A percentile compares a stretch with the other conserved stretches of the same genome.
phyloP scores from a whole-genome alignment of 148 eudicot species.

The Spergularia bocconei region DNA sequence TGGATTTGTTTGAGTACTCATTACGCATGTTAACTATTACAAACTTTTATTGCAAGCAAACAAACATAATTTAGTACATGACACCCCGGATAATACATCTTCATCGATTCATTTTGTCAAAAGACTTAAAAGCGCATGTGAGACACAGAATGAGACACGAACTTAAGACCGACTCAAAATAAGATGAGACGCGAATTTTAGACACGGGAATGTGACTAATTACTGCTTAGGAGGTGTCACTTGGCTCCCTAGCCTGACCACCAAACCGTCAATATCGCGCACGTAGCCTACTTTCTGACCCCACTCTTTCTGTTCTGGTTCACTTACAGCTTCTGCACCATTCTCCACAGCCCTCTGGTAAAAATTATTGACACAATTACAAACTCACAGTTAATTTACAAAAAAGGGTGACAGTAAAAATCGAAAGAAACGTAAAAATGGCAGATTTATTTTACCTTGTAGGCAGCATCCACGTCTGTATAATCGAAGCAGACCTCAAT shows the following conservation, averaged over 20 bases:
- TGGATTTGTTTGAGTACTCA: too few relatives aligned
- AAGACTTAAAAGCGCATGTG: too few relatives aligned
- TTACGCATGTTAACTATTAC: too few relatives aligned
- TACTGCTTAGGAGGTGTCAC: slow-evolving; percentile 28
- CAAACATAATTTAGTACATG: too few relatives aligned
- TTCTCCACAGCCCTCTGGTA: slow-evolving; percentile 83
- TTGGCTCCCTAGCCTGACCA: slow-evolving; percentile 72
- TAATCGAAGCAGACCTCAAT: slow-evolving; percentile 80
- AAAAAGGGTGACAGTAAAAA: background rate
- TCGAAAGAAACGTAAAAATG: background rate
- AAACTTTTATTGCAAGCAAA: too few relatives aligned
- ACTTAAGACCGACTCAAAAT: too few relatives aligned
- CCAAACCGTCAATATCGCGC: slow-evolving; percentile 70
- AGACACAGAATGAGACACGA: too few relatives aligned
- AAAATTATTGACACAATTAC: background rate
- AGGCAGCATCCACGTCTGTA: slow-evolving; percentile 79
- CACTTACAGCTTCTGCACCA: slow-evolving; percentile 68
- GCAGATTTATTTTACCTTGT: slow-evolving; percentile 32
- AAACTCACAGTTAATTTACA: background rate
- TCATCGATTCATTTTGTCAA: too few relatives aligned
- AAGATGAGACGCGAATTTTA: too few relatives aligned
- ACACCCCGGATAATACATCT: too few relatives aligned
- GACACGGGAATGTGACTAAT: background rate
- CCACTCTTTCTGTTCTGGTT: slow-evolving; percentile 86
- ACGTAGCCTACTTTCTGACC: slow-evolving; percentile 95